A percentile compares a stretch with the other conserved stretches of the same genome.
These are phyloP conservation scores for Mrakiaceae sp. DNA, from an alignment of 1,284 basidiomycete species.

Conservation along the genomic window DNA sequence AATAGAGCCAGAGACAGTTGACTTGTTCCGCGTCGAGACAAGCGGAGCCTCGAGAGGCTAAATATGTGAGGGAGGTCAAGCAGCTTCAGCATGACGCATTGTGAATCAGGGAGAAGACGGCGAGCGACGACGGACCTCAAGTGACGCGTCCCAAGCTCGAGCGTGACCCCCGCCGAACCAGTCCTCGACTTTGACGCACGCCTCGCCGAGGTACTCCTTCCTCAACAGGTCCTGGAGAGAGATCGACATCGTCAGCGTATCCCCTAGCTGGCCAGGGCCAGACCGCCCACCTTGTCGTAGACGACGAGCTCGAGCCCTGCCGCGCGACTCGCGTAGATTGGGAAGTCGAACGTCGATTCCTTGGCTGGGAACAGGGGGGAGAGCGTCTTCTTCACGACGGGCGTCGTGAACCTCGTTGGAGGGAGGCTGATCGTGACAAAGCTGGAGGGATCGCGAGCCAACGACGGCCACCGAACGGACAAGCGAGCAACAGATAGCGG, in stretches of 20 bases:
- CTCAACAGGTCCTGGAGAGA: conserved; percentile 42
- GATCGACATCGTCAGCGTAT: background rate
- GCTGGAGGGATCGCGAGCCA: conserved; percentile 32
- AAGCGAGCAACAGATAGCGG: conserved; percentile 17
- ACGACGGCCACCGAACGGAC: too few species aligned
- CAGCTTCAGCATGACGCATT: too few species aligned
- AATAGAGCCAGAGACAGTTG: conserved; percentile 22
- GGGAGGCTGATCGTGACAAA: conserved; percentile 62
- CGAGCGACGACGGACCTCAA: conserved; percentile 24
- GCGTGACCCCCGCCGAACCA: conserved; percentile 56
- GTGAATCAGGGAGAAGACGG: background rate
- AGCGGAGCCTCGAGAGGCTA: conserved; percentile 48
- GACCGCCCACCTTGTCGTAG: conserved; percentile 70
- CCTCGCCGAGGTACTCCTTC: conserved; percentile 91
- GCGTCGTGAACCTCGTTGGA: conserved; percentile 56
- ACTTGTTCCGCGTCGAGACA: conserved; percentile 44
- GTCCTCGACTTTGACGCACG: conserved; percentile 57
- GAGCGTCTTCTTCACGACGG: conserved; percentile 65
- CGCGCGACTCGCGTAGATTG: conserved; percentile 61
- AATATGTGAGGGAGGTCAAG: too few species aligned
- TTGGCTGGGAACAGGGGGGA: conserved; percentile 60
- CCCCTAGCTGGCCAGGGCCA: conserved; percentile 12
- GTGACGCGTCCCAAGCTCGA: conserved; percentile 26
- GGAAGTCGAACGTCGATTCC: conserved; percentile 76
- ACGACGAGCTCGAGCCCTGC: conserved; percentile 73